Percentiles rank a stretch among this genome's conserved stretches.
Evolutionary conservation across 345 rosid species (phyloP).

Genomic region (Chamaenerion angustifolium): DNA sequence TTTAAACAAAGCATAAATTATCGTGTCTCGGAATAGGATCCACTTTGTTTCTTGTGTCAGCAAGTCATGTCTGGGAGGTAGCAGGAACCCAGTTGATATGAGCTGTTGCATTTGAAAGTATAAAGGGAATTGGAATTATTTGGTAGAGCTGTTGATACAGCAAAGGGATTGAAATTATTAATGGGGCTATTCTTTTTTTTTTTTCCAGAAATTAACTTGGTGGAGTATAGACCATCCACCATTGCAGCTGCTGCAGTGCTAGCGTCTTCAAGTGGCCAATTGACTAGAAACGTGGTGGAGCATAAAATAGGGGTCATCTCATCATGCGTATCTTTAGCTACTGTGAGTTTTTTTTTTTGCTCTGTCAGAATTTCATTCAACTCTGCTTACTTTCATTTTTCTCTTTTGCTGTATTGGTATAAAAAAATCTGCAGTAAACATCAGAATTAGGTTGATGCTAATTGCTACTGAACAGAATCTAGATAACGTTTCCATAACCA

Average conservation of each 20-base stretch:
- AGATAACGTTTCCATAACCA: too few species aligned
- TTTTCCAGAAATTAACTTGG: conserved; percentile 40
- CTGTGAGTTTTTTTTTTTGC: conserved; percentile 22
- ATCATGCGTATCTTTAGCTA: conserved; percentile 32
- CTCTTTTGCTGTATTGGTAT: not conserved
- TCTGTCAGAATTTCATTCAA: not conserved
- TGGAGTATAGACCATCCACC: conserved; percentile 51
- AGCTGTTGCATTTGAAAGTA: too few species aligned
- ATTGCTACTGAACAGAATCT: too few species aligned
- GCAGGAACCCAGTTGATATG: too few species aligned
- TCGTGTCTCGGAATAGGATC: too few species aligned
- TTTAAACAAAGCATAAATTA: too few species aligned
- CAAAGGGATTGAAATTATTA: not conserved
- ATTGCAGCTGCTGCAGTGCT: conserved; percentile 67
- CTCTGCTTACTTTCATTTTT: not conserved
- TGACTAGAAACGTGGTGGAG: conserved; percentile 42
- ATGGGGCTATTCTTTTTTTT: conserved; percentile 2
- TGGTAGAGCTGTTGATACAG: too few species aligned
- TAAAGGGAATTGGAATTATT: too few species aligned
- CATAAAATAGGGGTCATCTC: conserved; percentile 33
- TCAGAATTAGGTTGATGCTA: too few species aligned
- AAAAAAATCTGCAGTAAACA: too few species aligned
- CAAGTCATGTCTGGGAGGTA: too few species aligned
- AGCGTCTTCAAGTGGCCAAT: conserved; percentile 36
- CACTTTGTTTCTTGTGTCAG: too few species aligned